These are phyloP conservation scores for Gorgonomyces haynaldii DNA, from an alignment of 192 early-diverging fungal genomes.

Conservation along the genomic window DNA sequence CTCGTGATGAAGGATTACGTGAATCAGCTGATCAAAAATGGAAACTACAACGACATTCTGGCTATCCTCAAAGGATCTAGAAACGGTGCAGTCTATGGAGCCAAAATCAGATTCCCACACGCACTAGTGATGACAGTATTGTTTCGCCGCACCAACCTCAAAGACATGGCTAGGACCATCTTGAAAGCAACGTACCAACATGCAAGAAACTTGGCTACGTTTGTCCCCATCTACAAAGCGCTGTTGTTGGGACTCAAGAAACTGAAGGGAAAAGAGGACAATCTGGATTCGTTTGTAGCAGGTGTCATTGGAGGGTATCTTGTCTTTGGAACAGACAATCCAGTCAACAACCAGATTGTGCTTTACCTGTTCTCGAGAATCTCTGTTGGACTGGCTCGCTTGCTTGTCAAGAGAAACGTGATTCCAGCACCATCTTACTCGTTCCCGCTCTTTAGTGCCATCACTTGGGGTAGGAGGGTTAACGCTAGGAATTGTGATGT, in stretches of 20 bases:
- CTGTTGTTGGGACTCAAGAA: conserved; percentile 65
- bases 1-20: neutral
- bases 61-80: conserved; percentile 82
- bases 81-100: conserved; percentile 93
- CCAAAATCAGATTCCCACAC: conserved; percentile 94
- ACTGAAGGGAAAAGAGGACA: conserved; percentile 57
- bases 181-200: conserved; percentile 81
- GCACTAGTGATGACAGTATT: conserved; percentile 93
- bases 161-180: conserved; percentile 66
- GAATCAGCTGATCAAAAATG: conserved; percentile 13
- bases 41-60: conserved; percentile 61
- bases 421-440: conserved; percentile 66
- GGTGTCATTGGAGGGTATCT: conserved; percentile 84
- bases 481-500: conserved; percentile 66
- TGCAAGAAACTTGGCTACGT: conserved; percentile 75
- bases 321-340: conserved; percentile 91
- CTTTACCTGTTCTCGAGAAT: conserved; percentile 91
- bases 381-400: conserved; percentile 71
- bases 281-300: conserved; percentile 75
- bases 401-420: conserved; percentile 56
- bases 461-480: conserved; percentile 65
- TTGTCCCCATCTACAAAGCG: conserved; percentile 91
- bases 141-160: conserved; percentile 69
- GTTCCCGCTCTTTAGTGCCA: conserved; percentile 85
- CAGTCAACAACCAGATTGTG: conserved; percentile 93